phyloP scores from a whole-genome alignment of 2,329 filamentous ascomycete species.

The Bertia moriformis region DNA sequence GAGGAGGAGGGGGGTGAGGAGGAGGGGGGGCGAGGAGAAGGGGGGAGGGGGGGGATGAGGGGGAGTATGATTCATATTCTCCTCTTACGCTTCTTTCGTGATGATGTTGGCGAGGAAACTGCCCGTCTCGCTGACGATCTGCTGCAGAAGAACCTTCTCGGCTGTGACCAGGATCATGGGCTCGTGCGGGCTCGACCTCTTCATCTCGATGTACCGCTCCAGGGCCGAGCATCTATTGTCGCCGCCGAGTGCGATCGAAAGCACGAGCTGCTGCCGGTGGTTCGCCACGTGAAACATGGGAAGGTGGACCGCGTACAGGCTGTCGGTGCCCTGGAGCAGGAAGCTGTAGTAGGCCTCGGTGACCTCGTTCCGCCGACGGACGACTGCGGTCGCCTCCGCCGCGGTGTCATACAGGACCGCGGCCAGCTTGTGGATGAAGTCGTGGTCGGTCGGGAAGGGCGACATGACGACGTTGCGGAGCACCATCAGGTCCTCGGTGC shows the following conservation, averaged over 20 bases:
- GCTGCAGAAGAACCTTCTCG: conserved; percentile 9
- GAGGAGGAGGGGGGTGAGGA: too few relatives aligned
- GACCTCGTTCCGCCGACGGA: conserved; percentile 18
- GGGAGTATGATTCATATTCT: too few relatives aligned
- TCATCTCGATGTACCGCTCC: conserved; percentile 11
- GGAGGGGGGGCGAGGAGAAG: too few relatives aligned
- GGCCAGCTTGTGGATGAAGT: conserved; percentile 22
- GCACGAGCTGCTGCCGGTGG: conserved; percentile 21
- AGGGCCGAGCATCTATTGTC: too few relatives aligned
- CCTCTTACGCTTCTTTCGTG: conserved; percentile 14
- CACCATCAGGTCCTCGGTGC: conserved; percentile 22
- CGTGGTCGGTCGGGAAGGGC: conserved; percentile 21
- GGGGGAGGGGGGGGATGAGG: too few relatives aligned
- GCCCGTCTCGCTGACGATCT: conserved; percentile 8
- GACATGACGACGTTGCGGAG: conserved; percentile 32
- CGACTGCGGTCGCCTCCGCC: conserved; percentile 12
- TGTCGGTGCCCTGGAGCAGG: conserved; percentile 17
- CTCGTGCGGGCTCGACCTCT: conserved; percentile 9
- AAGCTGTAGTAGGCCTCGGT: conserved; percentile 19
- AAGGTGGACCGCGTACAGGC: conserved; percentile 17
- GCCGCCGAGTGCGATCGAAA: conserved; percentile 12
- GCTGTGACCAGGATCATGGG: conserved; percentile 12
- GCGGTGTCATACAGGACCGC: conserved; percentile 14
- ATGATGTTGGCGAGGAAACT: conserved; percentile 12
- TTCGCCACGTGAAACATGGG: conserved; percentile 23